These are phyloP conservation scores for Pestalotiopsis sp. DNA, from an alignment of 2,329 filamentous ascomycete species.

Conservation along the genomic window DNA sequence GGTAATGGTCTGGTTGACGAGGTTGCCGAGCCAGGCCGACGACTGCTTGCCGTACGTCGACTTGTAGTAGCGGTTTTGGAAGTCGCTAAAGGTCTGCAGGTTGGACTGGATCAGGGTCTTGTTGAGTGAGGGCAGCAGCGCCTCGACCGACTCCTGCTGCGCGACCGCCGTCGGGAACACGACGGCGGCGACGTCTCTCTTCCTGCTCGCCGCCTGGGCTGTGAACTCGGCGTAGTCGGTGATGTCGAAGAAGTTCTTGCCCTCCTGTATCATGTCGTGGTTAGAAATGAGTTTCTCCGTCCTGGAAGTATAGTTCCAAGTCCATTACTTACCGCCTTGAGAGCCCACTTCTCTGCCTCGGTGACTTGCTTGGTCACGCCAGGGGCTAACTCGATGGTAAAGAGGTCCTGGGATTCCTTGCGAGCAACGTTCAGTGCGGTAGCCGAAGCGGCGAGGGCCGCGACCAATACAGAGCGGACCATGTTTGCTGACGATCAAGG, in stretches of 20 bases:
- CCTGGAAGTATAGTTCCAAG: no score
- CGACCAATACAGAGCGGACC: conserved; percentile 23
- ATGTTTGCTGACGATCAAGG: conserved; percentile 13
- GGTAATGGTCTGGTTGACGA: conserved; percentile 62
- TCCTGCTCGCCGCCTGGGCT: conserved; percentile 29
- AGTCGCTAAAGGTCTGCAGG: conserved; percentile 64
- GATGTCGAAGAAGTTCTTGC: conserved; percentile 77
- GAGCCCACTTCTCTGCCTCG: conserved; percentile 72
- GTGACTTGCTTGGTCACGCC: conserved; percentile 68
- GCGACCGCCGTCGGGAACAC: conserved; percentile 58
- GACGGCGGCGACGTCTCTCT: conserved; percentile 40
- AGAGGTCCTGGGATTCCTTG: conserved; percentile 20
- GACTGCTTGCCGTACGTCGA: conserved; percentile 67
- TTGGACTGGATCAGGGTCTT: conserved; percentile 66
- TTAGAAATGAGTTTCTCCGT: no score
- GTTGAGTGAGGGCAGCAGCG: conserved; percentile 58
- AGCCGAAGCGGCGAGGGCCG: conserved; percentile 20
- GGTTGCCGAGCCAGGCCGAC: conserved; percentile 70
- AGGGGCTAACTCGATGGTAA: conserved; percentile 61
- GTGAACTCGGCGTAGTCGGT: conserved; percentile 63
- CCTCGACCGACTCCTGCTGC: conserved; percentile 56
- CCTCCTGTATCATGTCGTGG: conserved; percentile 49
- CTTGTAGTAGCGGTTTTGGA: conserved; percentile 69
- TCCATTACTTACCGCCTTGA: conserved; percentile 53
- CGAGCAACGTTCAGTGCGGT: conserved; percentile 20